A percentile compares a stretch with the other conserved stretches of the same genome.
Evolutionary conservation across 2,329 filamentous ascomycete genomes (phyloP).

Genomic region (Colletotrichum sublineola): DNA sequence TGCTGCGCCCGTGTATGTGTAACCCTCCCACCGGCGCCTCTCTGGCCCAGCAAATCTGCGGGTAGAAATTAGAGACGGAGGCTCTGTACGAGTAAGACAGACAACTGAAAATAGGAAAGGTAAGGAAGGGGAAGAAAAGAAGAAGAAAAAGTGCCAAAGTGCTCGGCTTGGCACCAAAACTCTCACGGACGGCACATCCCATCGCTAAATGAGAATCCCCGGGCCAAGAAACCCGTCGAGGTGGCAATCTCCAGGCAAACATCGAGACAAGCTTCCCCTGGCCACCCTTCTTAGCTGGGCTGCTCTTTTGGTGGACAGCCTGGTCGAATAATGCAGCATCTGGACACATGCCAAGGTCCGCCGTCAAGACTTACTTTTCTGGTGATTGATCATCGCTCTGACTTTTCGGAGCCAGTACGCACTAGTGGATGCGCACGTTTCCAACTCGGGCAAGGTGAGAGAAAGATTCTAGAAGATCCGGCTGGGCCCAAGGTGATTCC

Average conservation of each 20-base stretch:
- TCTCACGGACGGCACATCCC: neutral
- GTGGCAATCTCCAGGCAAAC: neutral
- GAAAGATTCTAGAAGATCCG: conserved; percentile 37
- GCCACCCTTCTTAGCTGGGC: neutral
- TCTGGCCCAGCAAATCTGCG: neutral
- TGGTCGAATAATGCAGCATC: neutral
- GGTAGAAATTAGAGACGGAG: neutral
- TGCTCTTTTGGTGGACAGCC: neutral
- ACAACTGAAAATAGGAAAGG: neutral
- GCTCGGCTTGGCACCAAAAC: neutral
- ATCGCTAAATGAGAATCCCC: conserved; percentile 3
- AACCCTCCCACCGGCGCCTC: neutral
- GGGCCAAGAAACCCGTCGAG: conserved; percentile 6
- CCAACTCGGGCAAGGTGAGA: conserved; percentile 29
- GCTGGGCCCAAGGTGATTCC: neutral
- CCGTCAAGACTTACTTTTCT: conserved; percentile 4
- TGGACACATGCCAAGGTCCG: neutral
- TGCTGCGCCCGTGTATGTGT: neutral
- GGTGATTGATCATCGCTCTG: conserved; percentile 13
- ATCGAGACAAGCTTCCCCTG: conserved; percentile 5
- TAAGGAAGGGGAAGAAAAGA: neutral
- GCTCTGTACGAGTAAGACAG: too few species aligned
- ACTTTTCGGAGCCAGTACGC: neutral
- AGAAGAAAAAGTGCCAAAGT: neutral
- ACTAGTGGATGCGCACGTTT: conserved; percentile 24